A percentile compares a stretch with the other conserved stretches of the same genome.
Evolutionary conservation across 495 filamentous ascomycete species (phyloP).

Genomic region (Choiromyces venosus): DNA sequence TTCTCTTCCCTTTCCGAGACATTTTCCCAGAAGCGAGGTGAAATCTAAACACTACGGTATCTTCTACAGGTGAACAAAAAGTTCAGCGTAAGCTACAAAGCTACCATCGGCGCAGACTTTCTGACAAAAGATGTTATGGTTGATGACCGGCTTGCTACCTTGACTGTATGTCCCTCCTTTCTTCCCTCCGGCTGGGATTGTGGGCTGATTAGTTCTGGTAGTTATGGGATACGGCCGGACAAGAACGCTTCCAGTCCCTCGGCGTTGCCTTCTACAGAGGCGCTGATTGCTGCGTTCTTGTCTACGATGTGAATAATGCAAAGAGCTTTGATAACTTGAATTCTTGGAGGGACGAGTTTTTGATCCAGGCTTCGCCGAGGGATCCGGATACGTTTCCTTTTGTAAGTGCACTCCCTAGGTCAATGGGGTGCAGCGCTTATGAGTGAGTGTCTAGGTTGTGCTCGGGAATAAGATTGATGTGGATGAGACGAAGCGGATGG

Average conservation of each 20-base stretch:
- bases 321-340: slow-evolving; percentile 98
- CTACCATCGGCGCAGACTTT: slow-evolving; percentile 97
- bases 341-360: slow-evolving; percentile 96
- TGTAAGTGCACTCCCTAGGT: slow-evolving; percentile 46
- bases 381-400: slow-evolving; percentile 98
- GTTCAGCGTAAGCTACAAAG: slow-evolving; percentile 98
- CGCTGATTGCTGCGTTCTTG: slow-evolving; percentile 95
- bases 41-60: slow-evolving; percentile 1
- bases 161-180: slow-evolving; percentile 64
- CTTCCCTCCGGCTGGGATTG: background rate
- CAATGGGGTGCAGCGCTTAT: background rate
- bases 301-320: slow-evolving; percentile 97
- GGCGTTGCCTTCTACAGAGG: slow-evolving; percentile 97
- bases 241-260: slow-evolving; percentile 94
- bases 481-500: slow-evolving; percentile 90
- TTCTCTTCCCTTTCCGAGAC: slow-evolving; percentile 2
- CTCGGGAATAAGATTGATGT: slow-evolving; percentile 98
- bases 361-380: slow-evolving; percentile 92
- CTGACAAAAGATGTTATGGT: slow-evolving; percentile 95
- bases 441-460: slow-evolving; percentile 46
- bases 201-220: slow-evolving; percentile 40
- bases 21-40: slow-evolving; percentile 5
- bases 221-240: slow-evolving; percentile 98
- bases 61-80: slow-evolving; percentile 88
- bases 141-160: slow-evolving; percentile 92